Percentiles rank a stretch among this genome's conserved stretches.
Conservation (phyloP, 192 early-diverging fungal genomes). For the Dimargaris xerosporica region DNA sequence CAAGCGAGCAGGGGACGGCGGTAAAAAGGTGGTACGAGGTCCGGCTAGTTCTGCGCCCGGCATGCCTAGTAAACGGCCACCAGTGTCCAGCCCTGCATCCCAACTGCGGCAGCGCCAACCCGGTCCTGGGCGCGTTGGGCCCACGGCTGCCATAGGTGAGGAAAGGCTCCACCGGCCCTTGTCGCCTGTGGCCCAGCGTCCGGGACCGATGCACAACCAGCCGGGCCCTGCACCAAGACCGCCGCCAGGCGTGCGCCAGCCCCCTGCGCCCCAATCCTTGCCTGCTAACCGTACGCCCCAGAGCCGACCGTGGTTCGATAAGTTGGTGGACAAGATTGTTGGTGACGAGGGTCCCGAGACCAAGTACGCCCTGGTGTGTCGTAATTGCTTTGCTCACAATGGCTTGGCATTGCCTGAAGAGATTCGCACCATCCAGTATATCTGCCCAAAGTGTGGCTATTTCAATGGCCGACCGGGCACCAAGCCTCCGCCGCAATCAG, state of each 20-base stretch:
- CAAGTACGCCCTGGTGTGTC: conserved; percentile 89
- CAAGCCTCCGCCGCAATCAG: no score
- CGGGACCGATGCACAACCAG: no score
- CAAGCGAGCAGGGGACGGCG: background rate
- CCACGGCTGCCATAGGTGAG: background rate
- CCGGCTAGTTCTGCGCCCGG: background rate
- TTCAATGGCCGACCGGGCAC: conserved; percentile 26
- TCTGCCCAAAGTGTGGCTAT: conserved; percentile 28
- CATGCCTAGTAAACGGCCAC: background rate
- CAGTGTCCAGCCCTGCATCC: background rate
- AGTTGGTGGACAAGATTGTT: conserved; percentile 78
- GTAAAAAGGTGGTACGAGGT: no score
- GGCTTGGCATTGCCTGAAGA: conserved; percentile 77
- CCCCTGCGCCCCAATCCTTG: background rate
- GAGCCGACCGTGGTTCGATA: conserved; percentile 64
- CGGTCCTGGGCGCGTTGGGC: background rate
- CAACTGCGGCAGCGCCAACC: conserved; percentile 3
- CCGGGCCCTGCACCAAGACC: no score
- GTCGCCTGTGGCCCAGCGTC: background rate
- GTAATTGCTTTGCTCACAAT: conserved; percentile 82
- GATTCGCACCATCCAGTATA: conserved; percentile 44
- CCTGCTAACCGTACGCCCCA: background rate
- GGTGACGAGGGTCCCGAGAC: conserved; percentile 71
- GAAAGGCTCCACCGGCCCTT: background rate
- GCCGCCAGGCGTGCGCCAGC: no score